phyloP scores from a whole-genome alignment of 192 early-diverging fungal species.

The Jimgerdemannia flammicorona region DNA sequence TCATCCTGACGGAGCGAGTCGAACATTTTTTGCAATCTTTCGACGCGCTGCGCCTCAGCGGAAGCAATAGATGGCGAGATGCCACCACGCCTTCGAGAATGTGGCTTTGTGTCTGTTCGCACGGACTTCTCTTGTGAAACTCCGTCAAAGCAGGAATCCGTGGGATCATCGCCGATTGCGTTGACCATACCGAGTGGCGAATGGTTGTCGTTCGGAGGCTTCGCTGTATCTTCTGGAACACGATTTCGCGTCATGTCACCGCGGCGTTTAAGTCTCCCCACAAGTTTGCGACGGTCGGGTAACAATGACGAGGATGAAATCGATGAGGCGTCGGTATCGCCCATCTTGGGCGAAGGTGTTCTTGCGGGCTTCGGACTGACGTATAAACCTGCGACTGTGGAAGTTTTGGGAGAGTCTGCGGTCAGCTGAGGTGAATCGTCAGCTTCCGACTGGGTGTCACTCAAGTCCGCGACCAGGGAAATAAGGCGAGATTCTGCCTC shows the following conservation, averaged over 20 bases:
- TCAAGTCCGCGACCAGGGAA: not conserved
- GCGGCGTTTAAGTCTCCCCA: not conserved
- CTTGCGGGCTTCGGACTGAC: not conserved
- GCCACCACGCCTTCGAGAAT: not conserved
- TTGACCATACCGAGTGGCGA: not conserved
- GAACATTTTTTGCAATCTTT: not conserved
- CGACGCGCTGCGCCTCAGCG: not conserved
- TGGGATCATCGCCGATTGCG: not conserved
- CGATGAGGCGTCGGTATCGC: not conserved
- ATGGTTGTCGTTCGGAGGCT: not conserved
- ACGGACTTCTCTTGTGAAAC: not conserved
- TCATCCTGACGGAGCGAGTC: not conserved
- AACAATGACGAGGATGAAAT: not conserved
- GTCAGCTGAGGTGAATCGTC: not conserved
- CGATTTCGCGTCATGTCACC: not conserved
- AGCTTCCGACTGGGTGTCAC: not conserved
- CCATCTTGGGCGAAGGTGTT: not conserved
- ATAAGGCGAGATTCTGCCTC: not conserved
- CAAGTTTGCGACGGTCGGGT: not conserved
- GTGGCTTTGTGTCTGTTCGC: not conserved
- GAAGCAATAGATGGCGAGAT: not conserved
- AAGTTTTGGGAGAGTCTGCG: not conserved
- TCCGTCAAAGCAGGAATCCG: not conserved
- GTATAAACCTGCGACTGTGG: not conserved
- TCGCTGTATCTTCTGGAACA: not conserved